Conservation (phyloP, 1,284 basidiomycete species). For the Coniophora puteana region DNA sequence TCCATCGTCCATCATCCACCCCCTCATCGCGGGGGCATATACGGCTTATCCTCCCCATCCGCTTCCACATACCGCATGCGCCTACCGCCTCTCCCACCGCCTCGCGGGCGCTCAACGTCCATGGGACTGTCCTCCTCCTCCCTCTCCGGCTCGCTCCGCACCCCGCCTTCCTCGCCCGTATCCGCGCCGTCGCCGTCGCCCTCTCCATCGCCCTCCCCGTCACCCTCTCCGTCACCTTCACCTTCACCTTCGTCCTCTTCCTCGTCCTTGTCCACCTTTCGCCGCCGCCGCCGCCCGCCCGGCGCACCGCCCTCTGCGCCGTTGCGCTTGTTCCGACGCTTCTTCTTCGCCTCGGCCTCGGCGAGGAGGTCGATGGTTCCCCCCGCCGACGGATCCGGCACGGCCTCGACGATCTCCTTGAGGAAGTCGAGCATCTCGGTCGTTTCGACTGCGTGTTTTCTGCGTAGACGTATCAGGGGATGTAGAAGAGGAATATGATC, state of each 20-base stretch:
- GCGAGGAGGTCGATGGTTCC: conserved; percentile 71
- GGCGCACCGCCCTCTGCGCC: conserved; percentile 30
- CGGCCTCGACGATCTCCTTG: conserved; percentile 87
- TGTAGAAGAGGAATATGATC: not conserved
- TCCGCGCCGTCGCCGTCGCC: conserved; percentile 20
- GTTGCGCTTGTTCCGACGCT: conserved; percentile 51
- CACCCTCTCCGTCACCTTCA: conserved; percentile 33
- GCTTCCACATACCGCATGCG: no score
- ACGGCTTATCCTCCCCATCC: conserved; percentile 29
- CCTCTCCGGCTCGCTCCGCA: no score
- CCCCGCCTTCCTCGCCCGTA: conserved; percentile 16
- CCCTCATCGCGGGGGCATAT: conserved; percentile 29
- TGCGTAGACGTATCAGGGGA: conserved; percentile 28
- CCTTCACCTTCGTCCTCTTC: conserved; percentile 27
- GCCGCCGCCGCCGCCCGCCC: conserved; percentile 30
- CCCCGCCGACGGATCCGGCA: conserved; percentile 86
- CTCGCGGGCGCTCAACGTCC: no score
- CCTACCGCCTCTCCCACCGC: no score
- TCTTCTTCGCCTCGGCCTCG: conserved; percentile 48
- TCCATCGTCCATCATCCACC: no score
- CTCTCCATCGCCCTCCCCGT: conserved; percentile 22
- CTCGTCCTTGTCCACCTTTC: conserved; percentile 30
- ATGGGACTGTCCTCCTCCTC: no score
- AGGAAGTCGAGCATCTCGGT: conserved; percentile 94
- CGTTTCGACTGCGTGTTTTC: conserved; percentile 91